A percentile compares a stretch with the other conserved stretches of the same genome.
phyloP scores from a whole-genome alignment of 768 basidiomycete species.

The Clitopilus hobsonii region DNA sequence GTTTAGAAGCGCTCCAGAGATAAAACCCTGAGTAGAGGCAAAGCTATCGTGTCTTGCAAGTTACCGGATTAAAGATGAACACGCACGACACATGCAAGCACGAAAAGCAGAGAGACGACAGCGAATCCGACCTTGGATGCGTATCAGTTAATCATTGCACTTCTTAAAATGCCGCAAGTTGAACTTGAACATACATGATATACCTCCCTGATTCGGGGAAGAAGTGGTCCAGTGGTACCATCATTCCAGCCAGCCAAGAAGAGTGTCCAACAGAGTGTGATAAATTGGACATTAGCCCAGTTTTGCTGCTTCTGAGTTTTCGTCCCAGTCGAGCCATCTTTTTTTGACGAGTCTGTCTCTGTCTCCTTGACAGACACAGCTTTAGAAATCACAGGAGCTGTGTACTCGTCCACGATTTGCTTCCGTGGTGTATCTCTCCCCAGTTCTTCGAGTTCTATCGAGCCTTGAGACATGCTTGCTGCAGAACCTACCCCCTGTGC shows the following conservation, averaged over 20 bases:
- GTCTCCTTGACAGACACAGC: neutral
- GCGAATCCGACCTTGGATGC: slow-evolving; percentile 34
- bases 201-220: slow-evolving; percentile 19
- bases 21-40: slow-evolving; percentile 28
- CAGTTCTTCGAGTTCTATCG: neutral
- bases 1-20: slow-evolving; percentile 33
- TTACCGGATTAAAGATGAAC: neutral
- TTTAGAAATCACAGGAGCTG: neutral
- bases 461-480: neutral
- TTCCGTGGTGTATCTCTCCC: neutral
- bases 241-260: slow-evolving; percentile 36
- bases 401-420: neutral
- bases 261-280: slow-evolving; percentile 34
- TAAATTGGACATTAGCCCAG: slow-evolving; percentile 27
- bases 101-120: slow-evolving; percentile 50
- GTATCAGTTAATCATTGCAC: neutral
- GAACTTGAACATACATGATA: slow-evolving; percentile 15
- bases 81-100: slow-evolving; percentile 23
- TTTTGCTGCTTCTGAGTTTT: neutral
- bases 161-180: no score
- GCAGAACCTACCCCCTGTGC: no score
- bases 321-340: neutral
- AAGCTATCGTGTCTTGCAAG: neutral
- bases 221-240: slow-evolving; percentile 20
- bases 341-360: neutral